Evolutionary conservation across 2,329 filamentous ascomycete species (phyloP).

Genomic region (Graphium sp.): DNA sequence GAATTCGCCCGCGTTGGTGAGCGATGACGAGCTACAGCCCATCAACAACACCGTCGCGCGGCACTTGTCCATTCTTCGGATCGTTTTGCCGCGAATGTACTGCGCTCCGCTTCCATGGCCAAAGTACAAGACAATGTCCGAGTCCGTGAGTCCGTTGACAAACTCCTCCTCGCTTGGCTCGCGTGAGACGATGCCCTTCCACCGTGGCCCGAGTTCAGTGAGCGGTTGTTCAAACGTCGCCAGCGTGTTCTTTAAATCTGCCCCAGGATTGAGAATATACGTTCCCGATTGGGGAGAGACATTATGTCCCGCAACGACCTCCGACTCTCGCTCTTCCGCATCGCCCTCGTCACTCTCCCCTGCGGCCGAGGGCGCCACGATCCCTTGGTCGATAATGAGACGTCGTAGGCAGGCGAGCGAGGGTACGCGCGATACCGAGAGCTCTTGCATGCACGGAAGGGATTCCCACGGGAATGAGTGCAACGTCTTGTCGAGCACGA

Average conservation of each 20-base stretch:
- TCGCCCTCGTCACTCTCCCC: constrained; percentile 5
- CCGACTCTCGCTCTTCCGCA: constrained; percentile 10
- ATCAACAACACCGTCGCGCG: constrained; percentile 70
- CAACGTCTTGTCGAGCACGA: constrained; percentile 81
- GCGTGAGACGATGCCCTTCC: constrained; percentile 52
- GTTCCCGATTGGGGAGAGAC: constrained; percentile 40
- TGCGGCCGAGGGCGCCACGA: constrained; percentile 7
- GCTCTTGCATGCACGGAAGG: constrained; percentile 63
- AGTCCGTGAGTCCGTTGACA: constrained; percentile 43
- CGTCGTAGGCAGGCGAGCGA: constrained; percentile 71
- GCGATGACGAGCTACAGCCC: constrained; percentile 77
- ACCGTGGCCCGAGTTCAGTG: constrained; percentile 46
- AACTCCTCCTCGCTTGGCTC: constrained; percentile 67
- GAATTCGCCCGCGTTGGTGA: constrained; percentile 52
- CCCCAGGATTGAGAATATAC: constrained; percentile 80
- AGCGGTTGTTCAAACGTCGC: constrained; percentile 54
- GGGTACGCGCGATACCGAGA: constrained; percentile 74
- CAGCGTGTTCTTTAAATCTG: constrained; percentile 69
- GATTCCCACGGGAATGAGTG: constrained; percentile 95
- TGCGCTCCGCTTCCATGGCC: constrained; percentile 91
- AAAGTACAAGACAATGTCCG: constrained; percentile 77
- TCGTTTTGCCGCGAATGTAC: constrained; percentile 73
- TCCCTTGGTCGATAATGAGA: constrained; percentile 43
- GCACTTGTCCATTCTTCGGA: constrained; percentile 63
- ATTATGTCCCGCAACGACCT: constrained; percentile 25